Percentiles rank a stretch among this genome's conserved stretches.
These are phyloP conservation scores for Tilletia horrida DNA, from an alignment of 1,284 basidiomycete species.

Conservation along the genomic window DNA sequence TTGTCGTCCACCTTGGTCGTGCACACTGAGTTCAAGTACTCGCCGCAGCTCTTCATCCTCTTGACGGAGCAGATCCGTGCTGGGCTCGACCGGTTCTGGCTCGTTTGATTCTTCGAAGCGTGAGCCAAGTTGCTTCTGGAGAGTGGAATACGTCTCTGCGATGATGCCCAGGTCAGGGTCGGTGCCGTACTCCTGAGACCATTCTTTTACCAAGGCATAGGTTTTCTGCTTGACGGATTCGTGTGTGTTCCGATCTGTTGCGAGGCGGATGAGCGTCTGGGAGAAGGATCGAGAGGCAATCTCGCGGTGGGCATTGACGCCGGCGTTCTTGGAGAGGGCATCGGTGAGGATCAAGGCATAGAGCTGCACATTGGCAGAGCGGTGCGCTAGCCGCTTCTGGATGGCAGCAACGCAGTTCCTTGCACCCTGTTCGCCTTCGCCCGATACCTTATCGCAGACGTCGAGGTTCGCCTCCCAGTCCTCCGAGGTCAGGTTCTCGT, in stretches of 20 bases:
- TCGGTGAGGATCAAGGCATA: conserved; percentile 68
- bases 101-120: neutral
- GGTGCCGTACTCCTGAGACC: conserved; percentile 67
- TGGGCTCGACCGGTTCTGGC: conserved; percentile 18
- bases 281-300: conserved; percentile 87
- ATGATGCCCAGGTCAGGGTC: conserved; percentile 81
- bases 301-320: conserved; percentile 75
- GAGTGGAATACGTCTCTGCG: conserved; percentile 78
- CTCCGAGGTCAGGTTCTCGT: conserved; percentile 87
- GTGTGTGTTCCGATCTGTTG: conserved; percentile 80
- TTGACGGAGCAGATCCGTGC: conserved; percentile 40
- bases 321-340: conserved; percentile 75
- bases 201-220: conserved; percentile 71
- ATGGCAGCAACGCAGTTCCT: conserved; percentile 79
- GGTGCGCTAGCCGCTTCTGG: conserved; percentile 84
- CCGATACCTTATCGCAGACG: conserved; percentile 91
- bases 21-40: conserved; percentile 48
- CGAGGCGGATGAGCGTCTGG: conserved; percentile 76
- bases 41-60: conserved; percentile 53
- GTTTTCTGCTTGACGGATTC: conserved; percentile 78
- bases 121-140: conserved; percentile 59
- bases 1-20: conserved; percentile 47
- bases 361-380: conserved; percentile 93
- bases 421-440: conserved; percentile 73
- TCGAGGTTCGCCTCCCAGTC: conserved; percentile 94